Base-by-base conservation (phyloP, 352 stramenopile species). In the Phytopythium delawarense region DNA sequence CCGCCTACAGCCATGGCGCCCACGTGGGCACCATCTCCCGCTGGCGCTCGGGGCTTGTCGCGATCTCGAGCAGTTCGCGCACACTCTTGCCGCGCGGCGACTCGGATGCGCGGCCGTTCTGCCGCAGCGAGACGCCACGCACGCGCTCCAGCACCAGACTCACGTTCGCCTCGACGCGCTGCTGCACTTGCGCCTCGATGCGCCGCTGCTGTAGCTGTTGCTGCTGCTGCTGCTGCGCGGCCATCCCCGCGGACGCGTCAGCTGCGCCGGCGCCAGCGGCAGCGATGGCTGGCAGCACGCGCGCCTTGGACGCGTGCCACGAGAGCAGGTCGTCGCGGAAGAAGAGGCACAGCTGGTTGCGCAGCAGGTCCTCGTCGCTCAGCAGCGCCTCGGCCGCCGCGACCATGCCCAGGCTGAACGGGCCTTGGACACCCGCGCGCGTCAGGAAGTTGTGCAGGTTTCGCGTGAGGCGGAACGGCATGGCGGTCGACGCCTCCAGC, bases 361-460 rank as follows among this genome's bases (percentile, higher is more conserved):
- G 81, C 63, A 94, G 60, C 56, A 96, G 78, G 65, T 94, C 82
- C 55, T 92, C 79, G 58, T 96, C 85, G 63, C 78, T 84, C 75
- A 91, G 81, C 23, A 96, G 70, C 35, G 88, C 88, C 67, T 94
- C 84, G 2, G 87, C 88, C 6, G 83, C 82, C 9, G 88, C 85
- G 9, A 79, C 71, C 81, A 97, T 96, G 8, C 81, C 74, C 25
- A 95, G 77, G 49, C 83, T 90, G 70, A 97, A 96, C 15, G 85
- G 81, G 0, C 89, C 89, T 23, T 97, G 80, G 1, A 97, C 87
- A 16, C 89, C 89, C 0, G 81, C 71, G 1, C 79, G 75, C 28
- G 88, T 96, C 51, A 97, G 78, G 64, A 97, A 94, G 65, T 88
- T 92, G 70, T 91, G 79, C 58, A 97, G 62, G 58, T 96, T 97